Conservation (phyloP, 306 rosid genomes). For the Luffa acutangula region DNA sequence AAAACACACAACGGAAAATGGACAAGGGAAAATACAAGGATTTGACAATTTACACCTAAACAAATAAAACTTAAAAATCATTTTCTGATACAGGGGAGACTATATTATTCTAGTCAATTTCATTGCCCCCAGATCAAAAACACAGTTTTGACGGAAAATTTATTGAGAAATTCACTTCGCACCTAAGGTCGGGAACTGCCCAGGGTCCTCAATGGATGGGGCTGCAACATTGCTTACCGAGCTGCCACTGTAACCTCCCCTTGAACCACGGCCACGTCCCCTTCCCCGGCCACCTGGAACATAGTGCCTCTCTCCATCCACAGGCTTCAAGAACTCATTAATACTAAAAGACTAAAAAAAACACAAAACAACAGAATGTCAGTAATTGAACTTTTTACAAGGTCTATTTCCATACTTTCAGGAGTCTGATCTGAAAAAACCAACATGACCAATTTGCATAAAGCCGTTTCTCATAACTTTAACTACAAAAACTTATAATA, state of each 20-base stretch:
- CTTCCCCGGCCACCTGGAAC: slow-evolving; percentile 67
- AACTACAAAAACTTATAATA: background rate
- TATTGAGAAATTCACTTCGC: slow-evolving; percentile 55
- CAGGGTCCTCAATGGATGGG: slow-evolving; percentile 74
- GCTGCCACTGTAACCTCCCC: slow-evolving; percentile 43
- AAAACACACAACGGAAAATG: background rate
- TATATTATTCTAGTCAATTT: slow-evolving; percentile 8
- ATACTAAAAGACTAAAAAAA: slow-evolving; percentile 62
- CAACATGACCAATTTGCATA: background rate
- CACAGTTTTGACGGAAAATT: slow-evolving; percentile 12
- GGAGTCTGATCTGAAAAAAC: background rate
- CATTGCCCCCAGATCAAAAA: slow-evolving; percentile 25
- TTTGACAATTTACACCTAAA: slow-evolving; percentile 8
- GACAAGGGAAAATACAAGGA: background rate
- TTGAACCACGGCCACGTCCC: slow-evolving; percentile 64
- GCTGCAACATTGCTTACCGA: slow-evolving; percentile 34
- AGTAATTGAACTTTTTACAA: background rate
- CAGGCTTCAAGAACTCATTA: slow-evolving; percentile 85
- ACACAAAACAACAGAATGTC: background rate
- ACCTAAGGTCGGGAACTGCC: slow-evolving; percentile 92
- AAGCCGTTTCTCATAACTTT: background rate
- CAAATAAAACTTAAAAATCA: background rate
- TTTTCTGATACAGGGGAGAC: slow-evolving; percentile 6
- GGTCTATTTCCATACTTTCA: background rate
- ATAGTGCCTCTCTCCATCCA: slow-evolving; percentile 67